These are phyloP conservation scores for Barnettozyma hawaiiensis DNA, from an alignment of 1,139 yeast species.

Conservation along the genomic window DNA sequence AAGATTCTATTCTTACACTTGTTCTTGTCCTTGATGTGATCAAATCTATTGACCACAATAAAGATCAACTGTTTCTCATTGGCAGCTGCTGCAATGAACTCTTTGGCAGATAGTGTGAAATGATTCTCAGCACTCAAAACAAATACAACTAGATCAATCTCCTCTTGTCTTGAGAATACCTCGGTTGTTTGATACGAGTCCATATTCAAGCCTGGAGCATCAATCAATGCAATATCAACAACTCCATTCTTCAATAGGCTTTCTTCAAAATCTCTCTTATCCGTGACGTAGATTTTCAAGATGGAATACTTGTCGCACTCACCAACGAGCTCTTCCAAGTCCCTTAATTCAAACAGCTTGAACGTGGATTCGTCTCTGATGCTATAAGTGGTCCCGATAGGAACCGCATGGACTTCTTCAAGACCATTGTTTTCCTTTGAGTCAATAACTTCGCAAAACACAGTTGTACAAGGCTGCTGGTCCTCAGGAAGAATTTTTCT, in stretches of 20 bases:
- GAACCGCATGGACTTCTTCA: constrained; percentile 95
- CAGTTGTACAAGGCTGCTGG: constrained; percentile 96
- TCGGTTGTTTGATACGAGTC: constrained; percentile 94
- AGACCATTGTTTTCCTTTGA: constrained; percentile 66
- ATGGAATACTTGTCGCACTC: constrained; percentile 68
- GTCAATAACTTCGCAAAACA: constrained; percentile 91
- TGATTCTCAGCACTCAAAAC: constrained; percentile 97
- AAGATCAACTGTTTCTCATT: constrained; percentile 88
- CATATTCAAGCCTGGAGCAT: constrained; percentile 94
- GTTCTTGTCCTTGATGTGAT: constrained; percentile 71
- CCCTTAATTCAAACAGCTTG: constrained; percentile 46
- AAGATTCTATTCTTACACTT: constrained; percentile 72
- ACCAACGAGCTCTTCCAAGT: constrained; percentile 65
- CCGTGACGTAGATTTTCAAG: constrained; percentile 77
- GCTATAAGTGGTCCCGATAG: constrained; percentile 53
- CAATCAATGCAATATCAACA: constrained; percentile 86
- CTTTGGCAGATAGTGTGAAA: constrained; percentile 89
- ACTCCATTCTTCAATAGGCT: constrained; percentile 84
- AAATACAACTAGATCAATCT: constrained; percentile 91
- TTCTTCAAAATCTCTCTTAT: constrained; percentile 59
- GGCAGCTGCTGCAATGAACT: constrained; percentile 86
- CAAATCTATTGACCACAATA: constrained; percentile 91
- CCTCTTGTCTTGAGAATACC: constrained; percentile 94
- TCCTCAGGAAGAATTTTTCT: constrained; percentile 85
- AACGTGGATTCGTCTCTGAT: constrained; percentile 62